Percentiles rank a stretch among this genome's conserved stretches.
phyloP scores from a whole-genome alignment of 495 filamentous ascomycete species.

The Neurospora pannonica region DNA sequence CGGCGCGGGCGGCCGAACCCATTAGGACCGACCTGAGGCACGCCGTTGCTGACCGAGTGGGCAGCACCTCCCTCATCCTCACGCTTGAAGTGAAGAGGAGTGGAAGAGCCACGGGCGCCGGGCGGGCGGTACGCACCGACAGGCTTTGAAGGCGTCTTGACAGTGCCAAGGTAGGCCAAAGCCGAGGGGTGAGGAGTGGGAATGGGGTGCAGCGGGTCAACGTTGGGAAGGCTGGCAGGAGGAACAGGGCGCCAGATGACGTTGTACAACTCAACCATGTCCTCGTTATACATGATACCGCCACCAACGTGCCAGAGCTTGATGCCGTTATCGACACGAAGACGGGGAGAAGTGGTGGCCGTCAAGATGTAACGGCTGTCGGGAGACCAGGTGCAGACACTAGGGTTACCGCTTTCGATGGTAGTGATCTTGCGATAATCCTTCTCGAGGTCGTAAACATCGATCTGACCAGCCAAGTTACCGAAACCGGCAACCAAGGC shows the following conservation, averaged over 20 bases:
- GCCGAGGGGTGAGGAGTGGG: slow-evolving; percentile 81
- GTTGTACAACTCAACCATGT: slow-evolving; percentile 88
- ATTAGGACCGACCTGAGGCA: slow-evolving; percentile 54
- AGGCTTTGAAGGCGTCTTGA: slow-evolving; percentile 88
- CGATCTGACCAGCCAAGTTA: slow-evolving; percentile 94
- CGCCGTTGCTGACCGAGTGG: slow-evolving; percentile 69
- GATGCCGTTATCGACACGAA: slow-evolving; percentile 93
- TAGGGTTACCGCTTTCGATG: slow-evolving; percentile 91
- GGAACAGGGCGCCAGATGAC: slow-evolving; percentile 81
- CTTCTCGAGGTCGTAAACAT: slow-evolving; percentile 90
- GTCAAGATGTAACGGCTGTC: slow-evolving; percentile 93
- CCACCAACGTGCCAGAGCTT: slow-evolving; percentile 92
- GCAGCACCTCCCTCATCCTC: slow-evolving; percentile 95
- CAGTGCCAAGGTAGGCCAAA: slow-evolving; percentile 66
- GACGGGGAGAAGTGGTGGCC: slow-evolving; percentile 85
- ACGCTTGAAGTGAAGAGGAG: slow-evolving; percentile 90
- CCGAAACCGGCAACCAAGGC: slow-evolving; percentile 93
- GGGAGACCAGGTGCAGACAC: slow-evolving; percentile 91
- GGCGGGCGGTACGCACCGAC: slow-evolving; percentile 93
- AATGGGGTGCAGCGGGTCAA: slow-evolving; percentile 66
- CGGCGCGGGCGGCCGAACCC: slow-evolving; percentile 67
- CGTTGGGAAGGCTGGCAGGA: slow-evolving; percentile 46
- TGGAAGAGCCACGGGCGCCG: slow-evolving; percentile 81
- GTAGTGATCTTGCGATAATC: slow-evolving; percentile 85
- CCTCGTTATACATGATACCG: slow-evolving; percentile 85